A percentile compares a stretch with the other conserved stretches of the same genome.
Conservation (phyloP, 2,329 filamentous ascomycete genomes). For the Arthrocladium fulminans region DNA sequence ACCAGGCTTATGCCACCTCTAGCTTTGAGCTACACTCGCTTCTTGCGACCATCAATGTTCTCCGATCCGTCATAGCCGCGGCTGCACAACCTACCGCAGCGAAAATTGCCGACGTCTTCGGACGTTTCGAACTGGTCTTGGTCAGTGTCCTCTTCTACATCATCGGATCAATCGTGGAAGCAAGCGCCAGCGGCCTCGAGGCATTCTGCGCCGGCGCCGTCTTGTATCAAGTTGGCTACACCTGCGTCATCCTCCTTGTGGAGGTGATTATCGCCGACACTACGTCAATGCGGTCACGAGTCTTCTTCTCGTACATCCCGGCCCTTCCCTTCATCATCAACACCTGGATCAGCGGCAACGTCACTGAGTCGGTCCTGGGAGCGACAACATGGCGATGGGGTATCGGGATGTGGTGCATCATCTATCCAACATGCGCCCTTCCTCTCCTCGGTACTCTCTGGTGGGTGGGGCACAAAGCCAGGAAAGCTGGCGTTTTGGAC, state of each 20-base stretch:
- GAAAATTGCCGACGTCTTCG: conserved; percentile 56
- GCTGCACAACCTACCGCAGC: conserved; percentile 51
- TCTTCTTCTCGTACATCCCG: conserved; percentile 58
- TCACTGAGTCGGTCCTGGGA: conserved; percentile 44
- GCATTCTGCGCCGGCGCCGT: conserved; percentile 51
- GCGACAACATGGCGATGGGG: conserved; percentile 53
- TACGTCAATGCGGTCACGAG: conserved; percentile 53
- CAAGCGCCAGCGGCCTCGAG: conserved; percentile 40
- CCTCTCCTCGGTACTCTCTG: conserved; percentile 47
- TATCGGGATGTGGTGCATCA: conserved; percentile 55
- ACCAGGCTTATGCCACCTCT: conserved; percentile 45
- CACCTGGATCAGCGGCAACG: conserved; percentile 54
- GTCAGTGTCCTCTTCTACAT: conserved; percentile 51
- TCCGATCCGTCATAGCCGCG: conserved; percentile 52
- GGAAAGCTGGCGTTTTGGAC: conserved; percentile 41
- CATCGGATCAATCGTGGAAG: conserved; percentile 49
- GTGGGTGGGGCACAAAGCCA: conserved; percentile 45
- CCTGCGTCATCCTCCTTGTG: conserved; percentile 51
- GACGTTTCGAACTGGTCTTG: conserved; percentile 50
- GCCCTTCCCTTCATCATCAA: conserved; percentile 53
- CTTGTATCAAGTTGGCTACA: conserved; percentile 57
- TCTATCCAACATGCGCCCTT: conserved; percentile 49
- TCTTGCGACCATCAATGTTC: conserved; percentile 50
- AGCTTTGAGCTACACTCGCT: conserved; percentile 46
- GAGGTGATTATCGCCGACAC: conserved; percentile 58